Conservation (phyloP, 2,329 filamentous ascomycete species). For the Sporothrix humicola region DNA sequence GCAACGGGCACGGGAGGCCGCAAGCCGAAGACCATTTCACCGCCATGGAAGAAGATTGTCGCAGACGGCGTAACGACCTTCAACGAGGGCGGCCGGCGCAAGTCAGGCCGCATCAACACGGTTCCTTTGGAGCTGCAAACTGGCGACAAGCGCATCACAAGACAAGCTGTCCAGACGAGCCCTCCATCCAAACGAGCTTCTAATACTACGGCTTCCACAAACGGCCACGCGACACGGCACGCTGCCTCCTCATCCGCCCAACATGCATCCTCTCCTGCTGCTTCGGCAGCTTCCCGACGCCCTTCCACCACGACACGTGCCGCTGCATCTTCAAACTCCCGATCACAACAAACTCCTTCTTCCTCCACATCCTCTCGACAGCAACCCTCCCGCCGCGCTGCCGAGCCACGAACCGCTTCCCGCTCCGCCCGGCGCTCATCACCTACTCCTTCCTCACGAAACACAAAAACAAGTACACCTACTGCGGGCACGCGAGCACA, state of each 20-base stretch:
- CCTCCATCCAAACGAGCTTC: slow-evolving; percentile 40
- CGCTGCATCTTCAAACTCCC: slow-evolving; percentile 33
- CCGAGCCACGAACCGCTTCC: slow-evolving; percentile 23
- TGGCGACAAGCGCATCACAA: slow-evolving; percentile 58
- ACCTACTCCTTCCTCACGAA: slow-evolving; percentile 46
- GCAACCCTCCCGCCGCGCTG: slow-evolving; percentile 30
- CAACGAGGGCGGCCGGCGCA: slow-evolving; percentile 72
- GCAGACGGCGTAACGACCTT: slow-evolving; percentile 89
- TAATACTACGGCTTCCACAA: slow-evolving; percentile 35
- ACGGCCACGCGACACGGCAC: slow-evolving; percentile 38
- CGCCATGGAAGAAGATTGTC: slow-evolving; percentile 88
- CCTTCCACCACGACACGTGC: slow-evolving; percentile 43
- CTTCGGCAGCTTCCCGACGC: slow-evolving; percentile 2
- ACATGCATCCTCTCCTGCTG: not conserved
- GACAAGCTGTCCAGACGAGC: slow-evolving; percentile 50
- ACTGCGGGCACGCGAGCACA: slow-evolving; percentile 49
- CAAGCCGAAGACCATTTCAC: slow-evolving; percentile 67
- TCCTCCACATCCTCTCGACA: slow-evolving; percentile 37
- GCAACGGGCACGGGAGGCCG: slow-evolving; percentile 42
- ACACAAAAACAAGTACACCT: slow-evolving; percentile 41
- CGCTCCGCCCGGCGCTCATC: slow-evolving; percentile 35
- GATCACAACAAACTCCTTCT: not conserved
- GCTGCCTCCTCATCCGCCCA: slow-evolving; percentile 3
- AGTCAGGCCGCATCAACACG: slow-evolving; percentile 68
- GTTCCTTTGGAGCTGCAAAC: slow-evolving; percentile 60